Percentiles rank a stretch among this genome's conserved stretches.
phyloP scores from a whole-genome alignment of 257 asterid genomes.

The Voacanga thouarsii region DNA sequence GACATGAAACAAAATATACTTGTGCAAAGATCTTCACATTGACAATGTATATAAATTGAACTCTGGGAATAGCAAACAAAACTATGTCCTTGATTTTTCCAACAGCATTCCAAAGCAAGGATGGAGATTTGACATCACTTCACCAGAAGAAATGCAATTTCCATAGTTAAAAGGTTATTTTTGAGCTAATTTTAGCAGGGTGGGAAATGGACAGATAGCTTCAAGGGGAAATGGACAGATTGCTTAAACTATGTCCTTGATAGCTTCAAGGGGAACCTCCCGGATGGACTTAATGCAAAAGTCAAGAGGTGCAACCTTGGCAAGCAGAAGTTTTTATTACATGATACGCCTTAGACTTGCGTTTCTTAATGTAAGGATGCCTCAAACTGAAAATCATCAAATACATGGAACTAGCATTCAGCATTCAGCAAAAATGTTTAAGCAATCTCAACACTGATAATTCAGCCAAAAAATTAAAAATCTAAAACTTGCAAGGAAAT shows the following conservation, averaged over 20 bases:
- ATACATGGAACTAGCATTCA: background rate
- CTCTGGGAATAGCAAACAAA: no score
- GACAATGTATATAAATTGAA: background rate
- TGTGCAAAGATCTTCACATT: no score
- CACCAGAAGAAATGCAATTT: no score
- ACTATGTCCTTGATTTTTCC: background rate
- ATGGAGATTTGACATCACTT: background rate
- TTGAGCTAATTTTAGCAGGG: background rate
- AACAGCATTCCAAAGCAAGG: background rate
- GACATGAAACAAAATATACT: background rate
- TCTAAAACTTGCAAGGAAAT: background rate
- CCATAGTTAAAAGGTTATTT: background rate
- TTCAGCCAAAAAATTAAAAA: background rate
- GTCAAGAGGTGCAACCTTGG: background rate
- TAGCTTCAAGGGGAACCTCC: background rate
- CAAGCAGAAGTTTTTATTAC: background rate
- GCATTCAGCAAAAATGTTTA: background rate
- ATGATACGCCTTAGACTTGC: background rate
- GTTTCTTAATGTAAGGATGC: background rate
- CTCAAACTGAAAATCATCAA: background rate
- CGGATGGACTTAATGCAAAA: background rate
- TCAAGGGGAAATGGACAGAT: background rate
- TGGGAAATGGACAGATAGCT: background rate
- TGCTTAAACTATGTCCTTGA: no score
- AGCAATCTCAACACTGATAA: background rate